Conservation (phyloP, 495 filamentous ascomycete species). For the Staphylotrichum longicolle region DNA sequence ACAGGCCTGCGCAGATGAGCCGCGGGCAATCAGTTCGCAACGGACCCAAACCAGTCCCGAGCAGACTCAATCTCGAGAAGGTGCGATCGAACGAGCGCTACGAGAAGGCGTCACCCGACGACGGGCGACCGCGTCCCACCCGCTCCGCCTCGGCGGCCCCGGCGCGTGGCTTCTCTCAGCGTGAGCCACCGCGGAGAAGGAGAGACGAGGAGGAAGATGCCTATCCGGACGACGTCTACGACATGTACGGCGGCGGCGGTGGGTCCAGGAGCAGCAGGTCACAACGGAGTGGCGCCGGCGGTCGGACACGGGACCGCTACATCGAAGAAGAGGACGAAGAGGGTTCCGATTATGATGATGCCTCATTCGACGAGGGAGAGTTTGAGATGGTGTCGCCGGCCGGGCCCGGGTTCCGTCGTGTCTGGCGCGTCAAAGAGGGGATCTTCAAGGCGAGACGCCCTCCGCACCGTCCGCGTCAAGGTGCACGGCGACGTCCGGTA, state of each 20-base stretch:
- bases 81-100: conserved; percentile 47
- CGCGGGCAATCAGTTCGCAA: conserved; percentile 55
- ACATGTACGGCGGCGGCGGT: conserved; percentile 57
- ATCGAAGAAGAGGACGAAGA: conserved; percentile 74
- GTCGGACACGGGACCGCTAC: conserved; percentile 52
- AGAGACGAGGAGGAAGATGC: conserved; percentile 58
- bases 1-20: conserved; percentile 51
- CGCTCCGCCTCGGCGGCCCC: conserved; percentile 41
- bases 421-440: conserved; percentile 40
- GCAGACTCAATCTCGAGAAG: conserved; percentile 54
- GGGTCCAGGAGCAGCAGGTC: conserved; percentile 38
- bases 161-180: conserved; percentile 51
- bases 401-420: conserved; percentile 39
- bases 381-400: conserved; percentile 74
- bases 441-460: conserved; percentile 47
- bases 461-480: conserved; percentile 76
- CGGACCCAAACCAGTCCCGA: conserved; percentile 52
- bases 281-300: conserved; percentile 29
- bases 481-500: conserved; percentile 96
- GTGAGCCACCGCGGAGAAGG: conserved; percentile 32
- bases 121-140: conserved; percentile 37
- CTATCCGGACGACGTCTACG: conserved; percentile 67
- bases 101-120: conserved; percentile 49
- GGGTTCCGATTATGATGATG: conserved; percentile 67
- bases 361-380: conserved; percentile 66